These are phyloP conservation scores for Ophiorrhiza pumila DNA, from an alignment of 257 asterid genomes.

Conservation along the genomic window DNA sequence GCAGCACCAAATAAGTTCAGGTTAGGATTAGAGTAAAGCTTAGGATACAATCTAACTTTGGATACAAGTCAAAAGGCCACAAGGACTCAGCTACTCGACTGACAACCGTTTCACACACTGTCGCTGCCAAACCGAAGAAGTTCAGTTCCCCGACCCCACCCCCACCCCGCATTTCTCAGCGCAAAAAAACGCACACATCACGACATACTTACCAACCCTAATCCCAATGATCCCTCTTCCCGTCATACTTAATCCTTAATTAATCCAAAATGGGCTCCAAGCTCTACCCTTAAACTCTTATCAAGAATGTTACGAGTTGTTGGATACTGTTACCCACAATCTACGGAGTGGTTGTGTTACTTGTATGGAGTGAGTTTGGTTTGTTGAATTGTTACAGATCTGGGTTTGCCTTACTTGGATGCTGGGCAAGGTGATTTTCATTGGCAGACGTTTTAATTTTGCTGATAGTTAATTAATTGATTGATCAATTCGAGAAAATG, in stretches of 20 bases:
- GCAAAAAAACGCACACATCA: background rate
- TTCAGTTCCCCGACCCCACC: too few relatives aligned
- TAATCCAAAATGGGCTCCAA: conserved; percentile 7
- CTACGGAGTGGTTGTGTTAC: background rate
- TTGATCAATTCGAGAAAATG: background rate
- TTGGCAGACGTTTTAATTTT: background rate
- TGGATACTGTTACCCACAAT: background rate
- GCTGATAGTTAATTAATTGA: background rate
- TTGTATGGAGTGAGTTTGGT: background rate
- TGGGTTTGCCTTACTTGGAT: background rate
- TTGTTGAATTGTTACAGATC: conserved; percentile 9
- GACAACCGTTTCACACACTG: too few relatives aligned
- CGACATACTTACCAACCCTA: conserved; percentile 23
- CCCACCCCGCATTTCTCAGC: background rate
- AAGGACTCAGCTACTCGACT: too few relatives aligned
- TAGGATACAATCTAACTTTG: too few relatives aligned
- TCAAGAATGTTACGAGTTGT: too few relatives aligned
- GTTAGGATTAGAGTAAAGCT: too few relatives aligned
- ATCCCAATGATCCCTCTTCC: conserved; percentile 10
- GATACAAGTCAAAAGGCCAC: too few relatives aligned
- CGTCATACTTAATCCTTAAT: background rate
- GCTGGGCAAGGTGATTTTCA: background rate
- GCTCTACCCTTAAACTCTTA: background rate
- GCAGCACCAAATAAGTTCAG: too few relatives aligned
- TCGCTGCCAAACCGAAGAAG: too few relatives aligned